Percentiles rank a stretch among this genome's conserved stretches.
Evolutionary conservation across 1,284 basidiomycete species (phyloP).

Genomic region (Bjerkandera adusta): DNA sequence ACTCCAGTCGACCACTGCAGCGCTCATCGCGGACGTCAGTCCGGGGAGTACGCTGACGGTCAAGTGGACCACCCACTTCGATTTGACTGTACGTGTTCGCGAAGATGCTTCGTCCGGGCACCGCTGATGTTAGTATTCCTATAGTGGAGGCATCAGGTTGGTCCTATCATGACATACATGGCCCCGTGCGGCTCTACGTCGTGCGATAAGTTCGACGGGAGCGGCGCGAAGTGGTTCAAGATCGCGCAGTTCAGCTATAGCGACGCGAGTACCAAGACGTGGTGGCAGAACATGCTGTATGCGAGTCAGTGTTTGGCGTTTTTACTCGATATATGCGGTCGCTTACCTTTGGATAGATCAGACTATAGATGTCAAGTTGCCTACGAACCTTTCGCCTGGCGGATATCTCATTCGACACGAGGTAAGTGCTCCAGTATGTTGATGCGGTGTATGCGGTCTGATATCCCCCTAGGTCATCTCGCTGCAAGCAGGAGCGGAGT

Average conservation of each 20-base stretch:
- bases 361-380: constrained; percentile 48
- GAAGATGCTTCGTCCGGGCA: neutral
- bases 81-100: constrained; percentile 14
- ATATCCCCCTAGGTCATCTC: no score
- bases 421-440: no score
- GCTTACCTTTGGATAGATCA: constrained; percentile 15
- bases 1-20: constrained; percentile 45
- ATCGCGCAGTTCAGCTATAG: constrained; percentile 43
- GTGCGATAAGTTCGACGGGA: constrained; percentile 59
- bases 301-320: constrained; percentile 39
- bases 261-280: constrained; percentile 26
- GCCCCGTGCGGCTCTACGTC: constrained; percentile 51
- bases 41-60: constrained; percentile 53
- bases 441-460: no score
- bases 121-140: constrained; percentile 26
- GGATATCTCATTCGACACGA: constrained; percentile 66
- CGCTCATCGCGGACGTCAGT: constrained; percentile 53
- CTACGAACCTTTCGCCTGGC: constrained; percentile 50
- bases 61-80: constrained; percentile 46
- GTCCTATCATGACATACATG: constrained; percentile 72
- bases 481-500: constrained; percentile 62
- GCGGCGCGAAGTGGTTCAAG: constrained; percentile 70
- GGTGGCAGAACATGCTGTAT: constrained; percentile 39
- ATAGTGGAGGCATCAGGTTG: constrained; percentile 45
- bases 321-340: constrained; percentile 36